These are phyloP conservation scores for Teratosphaeria pseudoeucalypti DNA, from an alignment of 2,329 filamentous ascomycete species.

Conservation along the genomic window DNA sequence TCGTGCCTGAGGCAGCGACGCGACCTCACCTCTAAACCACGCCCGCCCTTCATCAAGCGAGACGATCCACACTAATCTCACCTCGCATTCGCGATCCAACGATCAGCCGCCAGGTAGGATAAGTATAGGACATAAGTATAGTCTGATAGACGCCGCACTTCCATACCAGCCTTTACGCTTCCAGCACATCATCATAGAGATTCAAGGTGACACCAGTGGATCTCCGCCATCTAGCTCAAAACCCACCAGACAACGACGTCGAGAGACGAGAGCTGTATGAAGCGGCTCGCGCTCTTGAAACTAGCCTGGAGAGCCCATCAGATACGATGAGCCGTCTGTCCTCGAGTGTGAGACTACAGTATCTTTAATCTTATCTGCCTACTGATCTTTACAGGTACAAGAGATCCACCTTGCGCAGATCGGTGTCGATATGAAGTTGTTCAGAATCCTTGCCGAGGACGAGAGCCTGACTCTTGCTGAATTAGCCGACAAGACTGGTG, in stretches of 20 bases:
- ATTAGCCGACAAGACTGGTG: not conserved
- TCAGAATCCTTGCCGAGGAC: conserved; percentile 1
- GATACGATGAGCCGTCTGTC: conserved; percentile 1
- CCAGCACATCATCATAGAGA: not conserved
- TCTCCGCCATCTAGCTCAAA: not conserved
- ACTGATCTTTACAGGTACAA: not conserved
- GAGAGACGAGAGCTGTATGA: not conserved
- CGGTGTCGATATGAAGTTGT: conserved; percentile 5
- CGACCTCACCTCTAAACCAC: not conserved
- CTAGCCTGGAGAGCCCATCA: not conserved
- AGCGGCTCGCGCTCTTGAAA: not conserved
- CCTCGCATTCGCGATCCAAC: no score
- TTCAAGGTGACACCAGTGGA: not conserved
- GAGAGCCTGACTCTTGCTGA: conserved; percentile 1
- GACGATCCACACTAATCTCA: no score
- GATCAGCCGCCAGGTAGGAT: no score
- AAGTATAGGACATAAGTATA: no score
- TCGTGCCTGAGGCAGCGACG: not conserved
- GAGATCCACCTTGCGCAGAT: conserved; percentile 5
- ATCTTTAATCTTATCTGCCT: not conserved
- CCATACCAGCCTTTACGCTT: no score
- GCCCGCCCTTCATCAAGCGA: not conserved
- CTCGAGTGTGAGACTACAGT: not conserved
- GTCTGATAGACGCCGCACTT: no score
- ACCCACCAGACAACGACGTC: not conserved